Base-by-base conservation (phyloP, 2,329 filamentous ascomycete genomes). In the Cadophora luteo-olivacea region DNA sequence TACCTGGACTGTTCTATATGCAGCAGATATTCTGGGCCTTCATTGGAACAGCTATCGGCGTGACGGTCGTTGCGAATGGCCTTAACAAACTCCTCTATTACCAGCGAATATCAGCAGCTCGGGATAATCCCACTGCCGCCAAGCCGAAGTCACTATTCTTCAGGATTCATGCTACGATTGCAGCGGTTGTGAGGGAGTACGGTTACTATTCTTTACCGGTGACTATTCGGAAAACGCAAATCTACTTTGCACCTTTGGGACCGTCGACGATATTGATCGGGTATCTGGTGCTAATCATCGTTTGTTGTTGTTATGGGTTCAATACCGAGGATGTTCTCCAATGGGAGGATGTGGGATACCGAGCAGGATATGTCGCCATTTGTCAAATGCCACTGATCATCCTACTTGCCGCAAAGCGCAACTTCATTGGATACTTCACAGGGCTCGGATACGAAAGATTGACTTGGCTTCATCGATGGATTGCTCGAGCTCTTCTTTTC, bases 331-430 rank as follows among this genome's bases (percentile, higher is more conserved):
- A 86, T 66, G 77, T 81, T 58, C 83, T 83, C 77, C 79, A 80
- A 52, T 87, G 84, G 80, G 86, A 89, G 72, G 79, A 83, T 57
- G 82, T 89, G 66, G 87, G 83, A 14, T 88, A 87, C 73, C 84
- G 89, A 64, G 84, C 88, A 22, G 89, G 89, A 6, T 91, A 91
- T 87, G 84, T 91, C 65, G 86, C 89, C 16, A 84, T 91, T 5
- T 86, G 88, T 1, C 83, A 91, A 79, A 81, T 91, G 66, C 89
- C 89, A 1, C 91, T 89, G 84, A 87, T 92, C 61, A 82, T 92
- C 64, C 85, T 84, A 4, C 81, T 87, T 74, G 78, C 71, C 63
- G 86, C 84, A 69, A 76, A 75, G 64, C 87, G 87, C 12, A 92
- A 91, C 73, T 78, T 90, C 57, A 86, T 92, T 64, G 86, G 86